Evolutionary conservation across 2,329 filamentous ascomycete species (phyloP), one percentile per base, ranked within the genome.

Genomic region (Cladophialophora yegresii): DNA sequence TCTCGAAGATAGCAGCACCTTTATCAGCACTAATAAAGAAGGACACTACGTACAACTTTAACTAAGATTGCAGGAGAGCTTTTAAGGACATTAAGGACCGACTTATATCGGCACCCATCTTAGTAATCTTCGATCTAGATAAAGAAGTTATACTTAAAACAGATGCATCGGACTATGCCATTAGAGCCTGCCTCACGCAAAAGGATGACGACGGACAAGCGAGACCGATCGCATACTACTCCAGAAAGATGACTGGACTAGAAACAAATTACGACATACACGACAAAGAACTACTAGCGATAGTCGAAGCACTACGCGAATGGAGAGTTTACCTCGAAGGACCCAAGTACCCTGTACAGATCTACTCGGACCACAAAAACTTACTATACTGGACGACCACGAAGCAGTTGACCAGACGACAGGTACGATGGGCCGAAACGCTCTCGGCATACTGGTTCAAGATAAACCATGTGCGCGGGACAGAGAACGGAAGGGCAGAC

Each of bases 111-210:
- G 58, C 59, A 0, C 59, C 49, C 5, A 65, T 71, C 8, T 33
- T 71, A 23, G n/a, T 28, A 12, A 49, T 62, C 13, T 71, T 69
- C 62, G 56, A 71, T 45, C 55, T 36, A 28, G 33, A 66, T 20
- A 13, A 36, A 20, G 9, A 58, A 53, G 54, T 33, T 3, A 28
- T 54, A 30, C 16, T 71, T 12, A 49, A 70, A 58, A 71, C 22
- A 32, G 50, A 71, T 57, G 49, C 33, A 20, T 70, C 23, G n/a
- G 49, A 68, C 30, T 26, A n/a, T n/a, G 61, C 36, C 4, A 68
- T 69, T 22, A 33, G 9, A 33, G 54, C 32, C 1, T 60, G 23
- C 32, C 36, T 69, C 6, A 64, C 26, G 13, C 51, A 71, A 43
- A 50, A 54, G 43, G 54, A 50, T 2, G 32, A 20, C 6, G 13